phyloP scores from a whole-genome alignment of 345 rosid species.

The Barbarea vulgaris region DNA sequence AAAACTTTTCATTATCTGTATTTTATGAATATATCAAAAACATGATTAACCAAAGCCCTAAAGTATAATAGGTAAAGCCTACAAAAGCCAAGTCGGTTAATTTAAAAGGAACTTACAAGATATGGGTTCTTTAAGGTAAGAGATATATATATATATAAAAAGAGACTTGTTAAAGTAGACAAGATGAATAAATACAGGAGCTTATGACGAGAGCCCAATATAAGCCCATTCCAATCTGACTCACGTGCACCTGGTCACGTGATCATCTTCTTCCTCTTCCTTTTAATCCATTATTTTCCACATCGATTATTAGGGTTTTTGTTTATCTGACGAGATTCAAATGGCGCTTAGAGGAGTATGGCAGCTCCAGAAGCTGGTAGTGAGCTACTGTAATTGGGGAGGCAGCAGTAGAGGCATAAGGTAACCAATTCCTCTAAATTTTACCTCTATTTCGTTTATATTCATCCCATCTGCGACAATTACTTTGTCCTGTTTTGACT shows the following conservation, averaged over 20 bases:
- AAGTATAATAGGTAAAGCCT: no score
- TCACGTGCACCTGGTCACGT: constrained; percentile 36
- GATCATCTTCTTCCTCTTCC: constrained; percentile 15
- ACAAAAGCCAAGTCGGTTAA: no score
- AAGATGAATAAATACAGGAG: no score
- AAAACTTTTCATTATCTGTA: no score
- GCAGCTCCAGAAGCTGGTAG: constrained; percentile 85
- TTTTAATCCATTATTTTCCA: neutral
- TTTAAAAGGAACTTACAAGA: no score
- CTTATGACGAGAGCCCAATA: neutral
- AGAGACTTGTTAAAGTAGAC: no score
- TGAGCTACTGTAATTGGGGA: constrained; percentile 90
- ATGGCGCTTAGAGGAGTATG: constrained; percentile 88
- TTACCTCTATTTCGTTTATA: neutral
- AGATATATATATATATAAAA: no score
- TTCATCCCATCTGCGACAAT: neutral
- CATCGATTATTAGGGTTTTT: constrained; percentile 20
- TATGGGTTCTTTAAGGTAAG: no score
- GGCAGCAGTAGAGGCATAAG: constrained; percentile 93
- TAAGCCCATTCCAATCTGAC: neutral
- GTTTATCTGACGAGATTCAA: constrained; percentile 18
- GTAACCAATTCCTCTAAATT: constrained; percentile 33
- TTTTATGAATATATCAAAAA: no score
- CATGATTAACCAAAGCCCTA: no score
- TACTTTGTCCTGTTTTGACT: neutral